Conservation (phyloP, 75 land plant genomes). For the Adiantum capillusveneris region DNA sequence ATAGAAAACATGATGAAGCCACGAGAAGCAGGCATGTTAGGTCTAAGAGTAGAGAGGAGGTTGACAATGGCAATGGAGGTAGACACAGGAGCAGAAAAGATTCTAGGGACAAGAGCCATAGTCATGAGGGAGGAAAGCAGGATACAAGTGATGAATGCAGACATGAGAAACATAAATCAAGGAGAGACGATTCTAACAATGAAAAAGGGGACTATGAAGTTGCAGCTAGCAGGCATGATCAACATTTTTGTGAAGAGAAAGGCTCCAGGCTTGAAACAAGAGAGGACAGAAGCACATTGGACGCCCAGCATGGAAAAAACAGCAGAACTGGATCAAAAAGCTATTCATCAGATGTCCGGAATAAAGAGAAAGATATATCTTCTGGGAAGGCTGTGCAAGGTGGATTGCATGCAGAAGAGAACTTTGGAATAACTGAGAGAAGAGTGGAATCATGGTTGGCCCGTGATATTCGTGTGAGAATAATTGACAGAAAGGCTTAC, state of each 20-base stretch:
- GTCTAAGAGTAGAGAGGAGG: conserved; percentile 1
- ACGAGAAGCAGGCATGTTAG: neutral
- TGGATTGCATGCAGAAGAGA: too few species aligned
- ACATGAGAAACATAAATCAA: neutral
- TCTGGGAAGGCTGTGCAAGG: too few species aligned
- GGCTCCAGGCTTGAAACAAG: neutral
- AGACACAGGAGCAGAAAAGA: conserved; percentile 1
- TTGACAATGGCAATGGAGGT: neutral
- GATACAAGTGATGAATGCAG: neutral
- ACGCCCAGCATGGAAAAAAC: too few species aligned
- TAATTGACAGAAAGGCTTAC: conserved; percentile 45
- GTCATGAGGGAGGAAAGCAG: neutral
- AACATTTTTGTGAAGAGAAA: neutral
- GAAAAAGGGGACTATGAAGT: too few species aligned
- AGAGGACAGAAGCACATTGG: neutral
- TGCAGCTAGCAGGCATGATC: neutral
- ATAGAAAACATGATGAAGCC: neutral
- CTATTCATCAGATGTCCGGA: too few species aligned
- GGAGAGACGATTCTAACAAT: too few species aligned
- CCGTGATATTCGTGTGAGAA: conserved; percentile 61
- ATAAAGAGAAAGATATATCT: too few species aligned
- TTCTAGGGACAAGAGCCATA: neutral
- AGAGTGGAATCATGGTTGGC: conserved; percentile 40
- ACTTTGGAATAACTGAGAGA: too few species aligned
- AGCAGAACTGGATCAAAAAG: too few species aligned